These are phyloP conservation scores for Dicorynia guianensis DNA, from an alignment of 306 rosid species.

Conservation along the genomic window DNA sequence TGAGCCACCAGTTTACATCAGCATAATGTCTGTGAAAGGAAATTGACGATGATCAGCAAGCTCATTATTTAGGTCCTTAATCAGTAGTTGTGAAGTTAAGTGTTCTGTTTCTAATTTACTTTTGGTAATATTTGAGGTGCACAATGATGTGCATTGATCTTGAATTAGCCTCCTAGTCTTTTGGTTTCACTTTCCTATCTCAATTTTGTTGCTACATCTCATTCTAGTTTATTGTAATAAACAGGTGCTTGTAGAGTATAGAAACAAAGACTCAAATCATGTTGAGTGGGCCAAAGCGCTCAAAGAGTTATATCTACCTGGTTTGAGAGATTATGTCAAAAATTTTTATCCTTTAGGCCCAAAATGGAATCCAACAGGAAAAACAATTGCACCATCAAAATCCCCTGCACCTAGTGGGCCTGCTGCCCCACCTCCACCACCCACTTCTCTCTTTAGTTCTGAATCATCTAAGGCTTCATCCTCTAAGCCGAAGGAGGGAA, in stretches of 20 bases:
- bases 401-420: slow-evolving; percentile 68
- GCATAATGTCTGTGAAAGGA: slow-evolving; percentile 33
- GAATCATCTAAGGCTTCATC: slow-evolving; percentile 86
- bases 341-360: slow-evolving; percentile 87
- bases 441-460: slow-evolving; percentile 84
- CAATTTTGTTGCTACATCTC: slow-evolving; percentile 16
- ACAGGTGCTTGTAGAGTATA: slow-evolving; percentile 91
- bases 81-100: slow-evolving; percentile 26
- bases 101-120: slow-evolving; percentile 9
- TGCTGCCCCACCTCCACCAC: slow-evolving; percentile 87
- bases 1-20: slow-evolving; percentile 11
- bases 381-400: slow-evolving; percentile 65
- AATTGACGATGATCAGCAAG: slow-evolving; percentile 24
- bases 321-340: slow-evolving; percentile 93
- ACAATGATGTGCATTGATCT: slow-evolving; percentile 6
- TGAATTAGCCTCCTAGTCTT: slow-evolving; percentile 22
- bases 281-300: slow-evolving; percentile 97
- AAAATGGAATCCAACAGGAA: slow-evolving; percentile 84
- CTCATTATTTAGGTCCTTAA: slow-evolving; percentile 18
- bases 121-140: slow-evolving; percentile 12
- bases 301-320: slow-evolving; percentile 92
- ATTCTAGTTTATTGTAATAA: slow-evolving; percentile 29
- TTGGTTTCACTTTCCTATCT: slow-evolving; percentile 19
- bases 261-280: slow-evolving; percentile 90
- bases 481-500: slow-evolving; percentile 78